Conservation (phyloP, 148 eudicot species). For the Rhododendron ferrugineum region DNA sequence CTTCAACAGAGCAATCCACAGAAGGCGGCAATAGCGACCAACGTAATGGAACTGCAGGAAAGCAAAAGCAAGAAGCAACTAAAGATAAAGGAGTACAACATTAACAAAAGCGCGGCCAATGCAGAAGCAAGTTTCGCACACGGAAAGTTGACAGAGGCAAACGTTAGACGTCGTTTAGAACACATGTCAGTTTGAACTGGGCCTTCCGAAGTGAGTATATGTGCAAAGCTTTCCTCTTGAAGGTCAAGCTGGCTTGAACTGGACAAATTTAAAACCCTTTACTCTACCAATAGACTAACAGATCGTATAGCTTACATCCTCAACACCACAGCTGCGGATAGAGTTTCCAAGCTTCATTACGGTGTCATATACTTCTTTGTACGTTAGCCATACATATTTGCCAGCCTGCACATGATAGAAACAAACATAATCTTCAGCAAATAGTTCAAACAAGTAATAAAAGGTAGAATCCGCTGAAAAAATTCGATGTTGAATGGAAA, state of each 20-base stretch:
- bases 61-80: neutral
- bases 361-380: conserved; percentile 72
- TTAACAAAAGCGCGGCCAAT: no score
- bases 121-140: neutral
- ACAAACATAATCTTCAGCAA: neutral
- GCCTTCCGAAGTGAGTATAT: neutral
- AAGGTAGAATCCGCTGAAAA: neutral
- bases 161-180: neutral
- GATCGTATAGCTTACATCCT: conserved; percentile 42
- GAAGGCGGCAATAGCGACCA: neutral
- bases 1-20: neutral
- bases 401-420: conserved; percentile 58
- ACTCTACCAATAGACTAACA: neutral
- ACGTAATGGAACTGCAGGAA: neutral
- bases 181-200: neutral
- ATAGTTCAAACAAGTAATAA: neutral
- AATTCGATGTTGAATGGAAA: neutral
- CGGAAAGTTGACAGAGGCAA: neutral
- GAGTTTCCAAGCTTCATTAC: conserved; percentile 81
- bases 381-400: conserved; percentile 72
- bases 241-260: neutral
- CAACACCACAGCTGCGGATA: conserved; percentile 75
- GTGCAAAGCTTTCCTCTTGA: neutral
- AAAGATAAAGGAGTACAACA: neutral
- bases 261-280: neutral